These are phyloP conservation scores for Quercus engelmannii DNA, from an alignment of 306 rosid genomes.

Conservation along the genomic window DNA sequence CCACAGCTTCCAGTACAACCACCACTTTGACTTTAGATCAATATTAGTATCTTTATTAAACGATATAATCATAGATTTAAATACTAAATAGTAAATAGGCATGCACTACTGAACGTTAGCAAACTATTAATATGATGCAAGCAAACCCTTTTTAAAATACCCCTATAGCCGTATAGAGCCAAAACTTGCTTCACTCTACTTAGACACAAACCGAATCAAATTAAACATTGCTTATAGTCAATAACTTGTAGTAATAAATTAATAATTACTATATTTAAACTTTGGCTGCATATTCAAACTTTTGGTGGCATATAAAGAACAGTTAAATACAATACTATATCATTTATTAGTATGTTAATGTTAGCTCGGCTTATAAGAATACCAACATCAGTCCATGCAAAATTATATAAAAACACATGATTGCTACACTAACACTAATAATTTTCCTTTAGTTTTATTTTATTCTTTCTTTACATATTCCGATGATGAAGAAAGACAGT, in stretches of 20 bases:
- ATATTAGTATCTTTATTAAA: background rate
- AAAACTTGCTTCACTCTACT: background rate
- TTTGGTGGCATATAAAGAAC: too few species aligned
- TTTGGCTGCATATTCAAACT: too few species aligned
- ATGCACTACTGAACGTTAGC: background rate
- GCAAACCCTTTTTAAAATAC: background rate
- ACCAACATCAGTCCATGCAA: accelerated
- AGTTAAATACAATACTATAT: too few species aligned
- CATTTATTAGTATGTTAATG: too few species aligned
- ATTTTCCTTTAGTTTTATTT: too few species aligned
- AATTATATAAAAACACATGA: too few species aligned
- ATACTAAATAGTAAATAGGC: background rate
- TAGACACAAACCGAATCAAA: background rate
- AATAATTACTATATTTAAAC: too few species aligned
- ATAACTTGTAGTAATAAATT: background rate
- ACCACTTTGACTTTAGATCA: background rate
- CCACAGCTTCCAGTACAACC: background rate
- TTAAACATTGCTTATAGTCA: conserved; percentile 12
- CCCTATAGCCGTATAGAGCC: background rate
- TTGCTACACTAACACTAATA: too few species aligned
- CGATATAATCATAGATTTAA: background rate
- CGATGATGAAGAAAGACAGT: too few species aligned
- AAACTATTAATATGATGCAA: background rate
- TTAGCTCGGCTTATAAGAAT: too few species aligned
- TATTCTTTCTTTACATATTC: too few species aligned